phyloP scores from a whole-genome alignment of 2,329 filamentous ascomycete genomes.

The Pseudogymnoascus sp. region DNA sequence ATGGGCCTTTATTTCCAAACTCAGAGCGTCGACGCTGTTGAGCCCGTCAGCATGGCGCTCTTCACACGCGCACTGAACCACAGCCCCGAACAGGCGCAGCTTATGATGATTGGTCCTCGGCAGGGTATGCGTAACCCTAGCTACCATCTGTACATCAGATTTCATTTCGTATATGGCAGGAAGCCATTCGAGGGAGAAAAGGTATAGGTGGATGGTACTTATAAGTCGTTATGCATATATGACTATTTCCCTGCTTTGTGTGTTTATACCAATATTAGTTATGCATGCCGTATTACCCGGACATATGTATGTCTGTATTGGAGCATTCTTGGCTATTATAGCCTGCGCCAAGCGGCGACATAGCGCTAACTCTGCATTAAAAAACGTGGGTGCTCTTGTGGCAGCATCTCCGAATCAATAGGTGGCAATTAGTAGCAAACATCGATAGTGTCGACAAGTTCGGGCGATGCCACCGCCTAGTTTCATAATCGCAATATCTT shows the following conservation, averaged over 20 bases:
- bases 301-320: not conserved
- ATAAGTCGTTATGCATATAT: not conserved
- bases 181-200: slow-evolving; percentile 16
- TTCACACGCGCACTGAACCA: slow-evolving; percentile 16
- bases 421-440: not conserved
- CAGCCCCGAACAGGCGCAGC: slow-evolving; percentile 13
- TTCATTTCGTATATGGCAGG: slow-evolving; percentile 22
- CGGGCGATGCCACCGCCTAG: too few species aligned
- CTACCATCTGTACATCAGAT: slow-evolving; percentile 15
- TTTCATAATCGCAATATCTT: too few species aligned
- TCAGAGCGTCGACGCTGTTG: slow-evolving; percentile 15
- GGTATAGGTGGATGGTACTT: not conserved
- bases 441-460: not conserved
- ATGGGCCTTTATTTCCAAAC: slow-evolving; percentile 25
- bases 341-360: not conserved
- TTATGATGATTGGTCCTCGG: slow-evolving; percentile 13
- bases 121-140: slow-evolving; percentile 15
- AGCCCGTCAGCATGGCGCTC: slow-evolving; percentile 15
- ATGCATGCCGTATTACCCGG: not conserved
- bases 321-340: not conserved
- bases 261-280: not conserved
- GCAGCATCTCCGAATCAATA: not conserved
- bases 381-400: not conserved
- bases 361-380: not conserved
- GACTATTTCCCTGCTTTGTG: not conserved